A percentile compares a stretch with the other conserved stretches of the same genome.
Conservation (phyloP, 2,329 filamentous ascomycete genomes). For the Scedosporium apiospermum region DNA sequence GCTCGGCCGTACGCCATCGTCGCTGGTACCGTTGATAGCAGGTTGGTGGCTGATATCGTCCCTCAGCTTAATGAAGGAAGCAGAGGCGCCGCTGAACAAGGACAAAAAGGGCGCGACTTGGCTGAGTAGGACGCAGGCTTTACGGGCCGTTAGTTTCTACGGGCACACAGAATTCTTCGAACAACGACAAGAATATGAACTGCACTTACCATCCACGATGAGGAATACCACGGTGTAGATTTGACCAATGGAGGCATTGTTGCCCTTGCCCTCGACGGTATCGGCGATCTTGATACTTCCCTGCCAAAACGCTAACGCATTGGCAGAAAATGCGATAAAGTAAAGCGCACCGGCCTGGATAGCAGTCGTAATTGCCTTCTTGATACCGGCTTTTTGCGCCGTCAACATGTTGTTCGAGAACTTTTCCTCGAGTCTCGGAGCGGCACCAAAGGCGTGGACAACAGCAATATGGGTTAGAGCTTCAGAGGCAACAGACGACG, state of each 20-base stretch:
- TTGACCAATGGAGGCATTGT: constrained; percentile 29
- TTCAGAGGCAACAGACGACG: constrained; percentile 54
- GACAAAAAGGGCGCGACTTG: constrained; percentile 54
- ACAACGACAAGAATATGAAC: too few relatives aligned
- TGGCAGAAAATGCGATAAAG: constrained; percentile 59
- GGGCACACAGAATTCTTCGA: too few relatives aligned
- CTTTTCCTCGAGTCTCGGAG: constrained; percentile 46
- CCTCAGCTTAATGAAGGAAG: constrained; percentile 47
- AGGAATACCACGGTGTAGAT: constrained; percentile 57
- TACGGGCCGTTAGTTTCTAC: background rate
- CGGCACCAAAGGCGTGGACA: constrained; percentile 55
- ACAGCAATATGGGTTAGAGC: constrained; percentile 49
- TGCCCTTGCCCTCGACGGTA: constrained; percentile 22
- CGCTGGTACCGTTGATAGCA: constrained; percentile 31
- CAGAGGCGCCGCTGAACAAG: constrained; percentile 47
- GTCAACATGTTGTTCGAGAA: constrained; percentile 43
- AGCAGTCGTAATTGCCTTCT: constrained; percentile 44
- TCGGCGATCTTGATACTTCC: constrained; percentile 43
- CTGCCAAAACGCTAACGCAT: constrained; percentile 60
- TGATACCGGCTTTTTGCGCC: constrained; percentile 42
- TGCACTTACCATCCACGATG: constrained; percentile 43
- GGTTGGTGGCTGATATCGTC: constrained; percentile 45
- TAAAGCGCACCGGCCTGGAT: constrained; percentile 53
- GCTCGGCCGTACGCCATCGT: constrained; percentile 5
- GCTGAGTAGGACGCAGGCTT: constrained; percentile 51